Evolutionary conservation across 2,329 filamentous ascomycete genomes (phyloP).

Genomic region (Exserohilum turcica): DNA sequence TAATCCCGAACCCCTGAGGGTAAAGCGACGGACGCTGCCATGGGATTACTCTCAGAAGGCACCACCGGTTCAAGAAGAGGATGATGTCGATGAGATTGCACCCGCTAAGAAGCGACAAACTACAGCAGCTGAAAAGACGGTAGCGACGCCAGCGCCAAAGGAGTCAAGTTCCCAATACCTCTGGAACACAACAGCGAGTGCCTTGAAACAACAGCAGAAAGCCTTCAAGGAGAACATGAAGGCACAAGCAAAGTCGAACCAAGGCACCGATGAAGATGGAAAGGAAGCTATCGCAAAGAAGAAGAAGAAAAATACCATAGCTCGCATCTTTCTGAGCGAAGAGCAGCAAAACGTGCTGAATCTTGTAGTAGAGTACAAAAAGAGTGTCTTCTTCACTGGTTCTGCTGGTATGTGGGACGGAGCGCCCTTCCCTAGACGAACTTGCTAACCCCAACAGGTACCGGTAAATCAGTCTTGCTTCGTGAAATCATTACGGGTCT

Average conservation of each 20-base stretch:
- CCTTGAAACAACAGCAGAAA: conserved; percentile 78
- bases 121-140: conserved; percentile 43
- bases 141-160: conserved; percentile 54
- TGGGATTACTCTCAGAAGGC: conserved; percentile 53
- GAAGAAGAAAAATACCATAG: conserved; percentile 53
- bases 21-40: conserved; percentile 59
- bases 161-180: conserved; percentile 48
- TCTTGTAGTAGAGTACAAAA: conserved; percentile 76
- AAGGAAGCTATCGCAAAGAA: conserved; percentile 53
- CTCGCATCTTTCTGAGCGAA: conserved; percentile 73
- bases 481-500: conserved; percentile 84
- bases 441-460: conserved; percentile 55
- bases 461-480: conserved; percentile 95
- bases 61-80: conserved; percentile 25
- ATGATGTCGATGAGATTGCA: conserved; percentile 23
- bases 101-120: conserved; percentile 38
- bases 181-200: conserved; percentile 77
- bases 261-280: conserved; percentile 53
- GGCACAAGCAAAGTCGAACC: conserved; percentile 53
- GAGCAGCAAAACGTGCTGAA: conserved; percentile 86
- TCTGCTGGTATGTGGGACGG: conserved; percentile 67
- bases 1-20: conserved; percentile 19
- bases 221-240: conserved; percentile 67
- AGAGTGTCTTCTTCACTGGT: conserved; percentile 97
- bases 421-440: background rate